A percentile compares a stretch with the other conserved stretches of the same genome.
Conservation (phyloP, 2,329 filamentous ascomycete genomes). For the Ophiocordyceps robertsii region DNA sequence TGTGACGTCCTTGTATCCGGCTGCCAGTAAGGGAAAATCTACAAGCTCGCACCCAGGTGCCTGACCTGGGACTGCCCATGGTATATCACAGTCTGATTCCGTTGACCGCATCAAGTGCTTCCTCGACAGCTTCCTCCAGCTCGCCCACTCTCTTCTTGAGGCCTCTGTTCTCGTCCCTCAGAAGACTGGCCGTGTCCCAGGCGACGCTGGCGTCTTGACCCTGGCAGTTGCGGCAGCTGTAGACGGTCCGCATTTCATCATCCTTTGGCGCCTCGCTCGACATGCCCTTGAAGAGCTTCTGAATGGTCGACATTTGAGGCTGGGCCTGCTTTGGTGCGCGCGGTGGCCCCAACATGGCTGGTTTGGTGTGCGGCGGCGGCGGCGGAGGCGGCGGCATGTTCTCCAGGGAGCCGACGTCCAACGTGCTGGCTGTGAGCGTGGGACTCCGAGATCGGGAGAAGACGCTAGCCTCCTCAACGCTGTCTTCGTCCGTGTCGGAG, state of each 20-base stretch:
- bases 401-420: conserved; percentile 14
- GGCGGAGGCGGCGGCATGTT: conserved; percentile 1
- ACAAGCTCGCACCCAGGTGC: not conserved
- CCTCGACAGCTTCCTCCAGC: conserved; percentile 46
- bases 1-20: not conserved
- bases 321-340: conserved; percentile 21
- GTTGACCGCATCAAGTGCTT: conserved; percentile 45
- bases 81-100: conserved; percentile 31
- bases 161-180: conserved; percentile 48
- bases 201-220: conserved; percentile 46
- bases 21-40: not conserved
- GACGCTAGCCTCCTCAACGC: conserved; percentile 37
- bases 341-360: conserved; percentile 11
- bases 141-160: conserved; percentile 46
- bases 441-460: conserved; percentile 49
- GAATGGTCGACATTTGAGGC: conserved; percentile 21
- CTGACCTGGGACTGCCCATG: not conserved
- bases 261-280: conserved; percentile 19
- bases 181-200: conserved; percentile 50
- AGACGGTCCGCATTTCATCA: conserved; percentile 5
- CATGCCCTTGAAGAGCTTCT: conserved; percentile 28
- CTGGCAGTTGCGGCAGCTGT: conserved; percentile 40
- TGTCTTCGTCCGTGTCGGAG: conserved; percentile 40
- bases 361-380: conserved; percentile 9
- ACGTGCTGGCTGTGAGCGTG: conserved; percentile 27